A percentile compares a stretch with the other conserved stretches of the same genome.
Evolutionary conservation across 2,329 filamentous ascomycete species (phyloP).

Genomic region (Blumeriella jaapii): DNA sequence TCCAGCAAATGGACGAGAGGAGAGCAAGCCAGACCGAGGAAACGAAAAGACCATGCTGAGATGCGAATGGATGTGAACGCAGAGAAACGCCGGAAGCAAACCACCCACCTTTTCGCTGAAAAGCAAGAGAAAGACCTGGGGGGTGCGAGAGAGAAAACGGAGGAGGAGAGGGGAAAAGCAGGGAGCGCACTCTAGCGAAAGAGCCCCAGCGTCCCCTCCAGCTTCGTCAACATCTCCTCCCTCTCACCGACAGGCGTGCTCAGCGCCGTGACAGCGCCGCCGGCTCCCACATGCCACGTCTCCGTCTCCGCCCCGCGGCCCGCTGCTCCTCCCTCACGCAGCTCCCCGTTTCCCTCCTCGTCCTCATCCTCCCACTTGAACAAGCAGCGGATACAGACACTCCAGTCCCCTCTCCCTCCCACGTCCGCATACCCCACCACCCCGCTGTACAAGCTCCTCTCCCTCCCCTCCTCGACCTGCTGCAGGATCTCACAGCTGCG

Average conservation of each 20-base stretch:
- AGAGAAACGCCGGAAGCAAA: no score
- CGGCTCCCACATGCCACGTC: conserved; percentile 76
- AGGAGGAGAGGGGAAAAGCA: neutral
- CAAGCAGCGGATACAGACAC: conserved; percentile 77
- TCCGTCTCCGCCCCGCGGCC: conserved; percentile 31
- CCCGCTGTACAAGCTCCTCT: conserved; percentile 72
- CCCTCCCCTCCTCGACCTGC: conserved; percentile 49
- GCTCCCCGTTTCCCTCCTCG: neutral
- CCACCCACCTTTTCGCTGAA: no score
- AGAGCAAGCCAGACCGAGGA: no score
- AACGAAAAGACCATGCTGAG: no score
- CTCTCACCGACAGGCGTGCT: conserved; percentile 72
- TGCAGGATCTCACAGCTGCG: conserved; percentile 75
- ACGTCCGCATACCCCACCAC: conserved; percentile 85
- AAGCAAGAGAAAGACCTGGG: neutral
- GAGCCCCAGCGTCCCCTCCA: conserved; percentile 22
- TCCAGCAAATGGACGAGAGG: no score
- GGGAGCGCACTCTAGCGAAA: conserved; percentile 16
- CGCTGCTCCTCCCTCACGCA: neutral
- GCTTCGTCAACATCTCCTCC: conserved; percentile 80
- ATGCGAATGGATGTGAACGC: no score
- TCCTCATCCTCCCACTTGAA: conserved; percentile 59
- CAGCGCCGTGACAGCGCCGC: conserved; percentile 78
- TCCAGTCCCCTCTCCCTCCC: conserved; percentile 77
- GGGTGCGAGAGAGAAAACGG: neutral